phyloP scores from a whole-genome alignment of 2,329 filamentous ascomycete genomes.

The Colletotrichum viniferum region DNA sequence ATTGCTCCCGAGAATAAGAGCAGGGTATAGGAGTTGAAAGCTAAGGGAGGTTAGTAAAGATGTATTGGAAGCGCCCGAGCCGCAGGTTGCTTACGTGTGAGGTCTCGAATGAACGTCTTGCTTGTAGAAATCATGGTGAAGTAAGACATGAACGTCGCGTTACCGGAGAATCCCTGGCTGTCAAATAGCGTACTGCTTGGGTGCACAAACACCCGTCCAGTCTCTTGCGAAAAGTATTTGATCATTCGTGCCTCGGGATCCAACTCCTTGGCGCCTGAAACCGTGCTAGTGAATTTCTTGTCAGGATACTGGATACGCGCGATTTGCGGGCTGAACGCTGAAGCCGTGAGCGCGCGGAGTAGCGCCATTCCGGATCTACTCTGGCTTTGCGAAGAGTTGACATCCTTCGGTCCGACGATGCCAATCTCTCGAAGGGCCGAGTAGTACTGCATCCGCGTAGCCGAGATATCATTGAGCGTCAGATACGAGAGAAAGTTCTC shows the following conservation, averaged over 20 bases:
- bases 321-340: constrained; percentile 82
- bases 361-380: constrained; percentile 45
- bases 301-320: constrained; percentile 92
- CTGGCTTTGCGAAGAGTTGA: constrained; percentile 29
- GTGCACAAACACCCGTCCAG: constrained; percentile 89
- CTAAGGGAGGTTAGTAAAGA: constrained; percentile 37
- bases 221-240: constrained; percentile 88
- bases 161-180: constrained; percentile 76
- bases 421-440: constrained; percentile 85
- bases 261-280: constrained; percentile 88
- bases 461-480: constrained; percentile 85
- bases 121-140: constrained; percentile 91
- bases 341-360: constrained; percentile 72
- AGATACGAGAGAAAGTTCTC: constrained; percentile 84
- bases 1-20: constrained; percentile 89
- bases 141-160: constrained; percentile 82
- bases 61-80: not conserved
- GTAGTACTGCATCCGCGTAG: constrained; percentile 85
- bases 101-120: constrained; percentile 89
- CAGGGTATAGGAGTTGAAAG: constrained; percentile 88
- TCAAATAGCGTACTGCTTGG: constrained; percentile 87
- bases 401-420: constrained; percentile 60
- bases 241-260: constrained; percentile 93
- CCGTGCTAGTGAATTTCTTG: constrained; percentile 89
- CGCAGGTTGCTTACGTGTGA: constrained; percentile 73